Percentiles rank a stretch among this genome's conserved stretches.
Conservation (phyloP, 2,329 filamentous ascomycete species). For the Talaromyces sp. region DNA sequence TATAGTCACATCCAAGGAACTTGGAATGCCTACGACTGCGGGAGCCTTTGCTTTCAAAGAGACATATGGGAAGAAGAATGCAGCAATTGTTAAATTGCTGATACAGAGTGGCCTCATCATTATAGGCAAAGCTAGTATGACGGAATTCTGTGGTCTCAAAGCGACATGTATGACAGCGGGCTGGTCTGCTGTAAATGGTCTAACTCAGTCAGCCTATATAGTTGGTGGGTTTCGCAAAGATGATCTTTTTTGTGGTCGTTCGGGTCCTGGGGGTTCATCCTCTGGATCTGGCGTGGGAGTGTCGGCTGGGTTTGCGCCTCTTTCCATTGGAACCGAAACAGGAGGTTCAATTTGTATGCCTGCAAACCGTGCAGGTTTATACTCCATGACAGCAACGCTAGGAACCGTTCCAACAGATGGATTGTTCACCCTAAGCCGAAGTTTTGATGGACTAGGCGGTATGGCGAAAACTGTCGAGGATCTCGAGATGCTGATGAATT, state of each 20-base stretch:
- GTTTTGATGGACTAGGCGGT: constrained; percentile 10
- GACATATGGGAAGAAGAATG: constrained; percentile 11
- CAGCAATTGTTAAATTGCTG: constrained; percentile 19
- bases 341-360: constrained; percentile 33
- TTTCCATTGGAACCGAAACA: constrained; percentile 35
- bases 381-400: constrained; percentile 34
- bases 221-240: constrained; percentile 22
- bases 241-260: constrained; percentile 24
- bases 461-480: constrained; percentile 12
- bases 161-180: constrained; percentile 21
- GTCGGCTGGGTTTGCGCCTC: constrained; percentile 31
- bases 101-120: constrained; percentile 31
- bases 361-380: constrained; percentile 31
- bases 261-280: constrained; percentile 33
- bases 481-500: constrained; percentile 8
- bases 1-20: constrained; percentile 32
- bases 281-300: constrained; percentile 34
- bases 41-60: constrained; percentile 11
- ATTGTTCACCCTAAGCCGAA: constrained; percentile 27
- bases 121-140: constrained; percentile 34
- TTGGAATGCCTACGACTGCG: constrained; percentile 20
- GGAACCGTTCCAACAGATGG: constrained; percentile 30
- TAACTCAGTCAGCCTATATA: constrained; percentile 29
- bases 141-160: constrained; percentile 20
- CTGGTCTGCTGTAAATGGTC: constrained; percentile 28